A percentile compares a stretch with the other conserved stretches of the same genome.
These are phyloP conservation scores for Umbelopsis sp. DNA, from an alignment of 371 early-diverging fungal species.

Conservation along the genomic window DNA sequence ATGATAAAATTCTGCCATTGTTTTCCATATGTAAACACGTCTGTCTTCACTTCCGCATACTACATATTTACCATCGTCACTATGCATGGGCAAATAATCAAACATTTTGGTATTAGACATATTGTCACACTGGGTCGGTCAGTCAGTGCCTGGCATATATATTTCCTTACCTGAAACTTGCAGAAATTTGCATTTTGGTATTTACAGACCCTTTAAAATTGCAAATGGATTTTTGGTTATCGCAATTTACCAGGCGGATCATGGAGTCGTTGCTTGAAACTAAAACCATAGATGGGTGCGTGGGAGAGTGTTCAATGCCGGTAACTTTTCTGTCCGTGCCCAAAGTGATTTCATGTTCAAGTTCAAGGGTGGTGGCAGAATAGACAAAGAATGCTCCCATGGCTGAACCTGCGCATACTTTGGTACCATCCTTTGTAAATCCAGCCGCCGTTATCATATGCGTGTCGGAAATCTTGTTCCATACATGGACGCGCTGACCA, in stretches of 20 bases:
- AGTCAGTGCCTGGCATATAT: no score
- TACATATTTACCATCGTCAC: slow-evolving; percentile 12
- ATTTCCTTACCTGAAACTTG: not conserved
- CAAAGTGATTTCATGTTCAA: not conserved
- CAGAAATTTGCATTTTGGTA: slow-evolving; percentile 9
- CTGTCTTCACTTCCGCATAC: slow-evolving; percentile 8
- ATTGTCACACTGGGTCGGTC: no score
- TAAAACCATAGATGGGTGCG: not conserved
- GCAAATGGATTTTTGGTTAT: not conserved
- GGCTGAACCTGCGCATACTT: slow-evolving; percentile 7
- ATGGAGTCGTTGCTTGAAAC: slow-evolving; percentile 8
- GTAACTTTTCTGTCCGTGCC: slow-evolving; percentile 2
- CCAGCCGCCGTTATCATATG: slow-evolving; percentile 12
- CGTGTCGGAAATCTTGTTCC: slow-evolving; percentile 9
- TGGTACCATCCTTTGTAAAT: slow-evolving; percentile 9
- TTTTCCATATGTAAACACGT: slow-evolving; percentile 15
- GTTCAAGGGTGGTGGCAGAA: not conserved
- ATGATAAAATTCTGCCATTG: not conserved
- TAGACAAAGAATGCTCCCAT: not conserved
- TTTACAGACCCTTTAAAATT: slow-evolving; percentile 1
- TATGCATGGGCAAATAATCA: not conserved
- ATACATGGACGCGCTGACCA: not conserved
- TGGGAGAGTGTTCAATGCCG: not conserved
- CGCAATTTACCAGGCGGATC: not conserved
- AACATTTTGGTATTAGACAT: not conserved